Percentiles rank a stretch among this genome's conserved stretches.
Conservation (phyloP, 495 filamentous ascomycete species). For the Tuber aestivum region DNA sequence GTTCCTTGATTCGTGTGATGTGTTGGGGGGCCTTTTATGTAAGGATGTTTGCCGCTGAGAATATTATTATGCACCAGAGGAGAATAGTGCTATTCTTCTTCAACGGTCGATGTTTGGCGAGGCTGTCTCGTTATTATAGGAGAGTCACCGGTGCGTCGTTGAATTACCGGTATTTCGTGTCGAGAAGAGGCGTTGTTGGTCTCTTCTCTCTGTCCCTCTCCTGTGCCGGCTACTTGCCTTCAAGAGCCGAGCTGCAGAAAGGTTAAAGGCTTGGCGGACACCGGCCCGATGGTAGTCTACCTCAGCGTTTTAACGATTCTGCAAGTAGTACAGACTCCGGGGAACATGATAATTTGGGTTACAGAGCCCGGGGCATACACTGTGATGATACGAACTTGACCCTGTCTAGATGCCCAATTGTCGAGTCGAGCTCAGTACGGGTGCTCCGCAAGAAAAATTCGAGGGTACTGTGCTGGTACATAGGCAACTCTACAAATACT, state of each 20-base stretch:
- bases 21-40: neutral
- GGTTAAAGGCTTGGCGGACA: neutral
- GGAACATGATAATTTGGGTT: neutral
- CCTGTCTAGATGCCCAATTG: neutral
- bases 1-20: neutral
- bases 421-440: neutral
- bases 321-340: neutral
- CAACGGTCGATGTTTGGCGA: neutral
- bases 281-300: neutral
- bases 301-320: neutral
- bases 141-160: neutral
- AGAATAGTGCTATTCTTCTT: neutral
- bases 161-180: neutral
- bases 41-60: neutral
- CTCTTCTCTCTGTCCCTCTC: conserved; percentile 1
- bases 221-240: neutral
- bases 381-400: neutral
- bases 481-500: neutral
- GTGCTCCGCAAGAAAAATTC: neutral
- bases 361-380: neutral
- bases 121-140: neutral
- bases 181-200: conserved; percentile 5
- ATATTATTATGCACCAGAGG: neutral
- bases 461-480: neutral
- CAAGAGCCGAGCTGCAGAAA: neutral